These are phyloP conservation scores for Biscogniauxia sp. DNA, from an alignment of 2,329 filamentous ascomycete species.

Conservation along the genomic window DNA sequence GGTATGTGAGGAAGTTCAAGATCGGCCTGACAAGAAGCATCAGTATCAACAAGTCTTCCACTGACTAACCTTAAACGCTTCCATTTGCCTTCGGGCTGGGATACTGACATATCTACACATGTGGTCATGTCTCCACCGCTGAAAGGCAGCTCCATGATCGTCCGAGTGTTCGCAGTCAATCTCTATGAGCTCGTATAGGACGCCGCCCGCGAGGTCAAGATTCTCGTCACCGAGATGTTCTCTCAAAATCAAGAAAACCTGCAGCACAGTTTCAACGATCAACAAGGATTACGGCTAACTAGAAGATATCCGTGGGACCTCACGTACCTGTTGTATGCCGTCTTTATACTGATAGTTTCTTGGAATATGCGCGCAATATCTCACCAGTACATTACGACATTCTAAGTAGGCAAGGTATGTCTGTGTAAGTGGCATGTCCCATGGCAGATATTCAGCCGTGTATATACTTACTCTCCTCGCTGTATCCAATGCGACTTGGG, in stretches of 20 bases:
- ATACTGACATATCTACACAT: conserved; percentile 40
- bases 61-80: too few species aligned
- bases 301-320: conserved; percentile 1
- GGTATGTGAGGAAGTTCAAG: conserved; percentile 46
- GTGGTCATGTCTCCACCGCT: conserved; percentile 46
- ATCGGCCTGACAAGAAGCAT: conserved; percentile 31
- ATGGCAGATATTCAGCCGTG: background rate
- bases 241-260: conserved; percentile 42
- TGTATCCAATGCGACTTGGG: conserved; percentile 25
- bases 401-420: conserved; percentile 26
- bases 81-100: too few species aligned
- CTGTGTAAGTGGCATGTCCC: background rate
- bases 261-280: background rate
- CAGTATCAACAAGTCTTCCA: conserved; percentile 6
- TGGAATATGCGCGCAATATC: conserved; percentile 43
- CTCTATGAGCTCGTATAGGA: conserved; percentile 47
- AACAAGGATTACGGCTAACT: conserved; percentile 1
- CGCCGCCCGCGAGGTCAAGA: conserved; percentile 42
- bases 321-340: conserved; percentile 39
- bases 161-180: conserved; percentile 44
- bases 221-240: conserved; percentile 46
- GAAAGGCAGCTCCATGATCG: conserved; percentile 44
- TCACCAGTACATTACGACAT: conserved; percentile 44
- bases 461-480: conserved; percentile 27
- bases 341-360: conserved; percentile 47